Evolutionary conservation across 169 alveolate genomes (phyloP), one percentile per base, ranked within the genome.

Genomic region (Plasmodium adleri): DNA sequence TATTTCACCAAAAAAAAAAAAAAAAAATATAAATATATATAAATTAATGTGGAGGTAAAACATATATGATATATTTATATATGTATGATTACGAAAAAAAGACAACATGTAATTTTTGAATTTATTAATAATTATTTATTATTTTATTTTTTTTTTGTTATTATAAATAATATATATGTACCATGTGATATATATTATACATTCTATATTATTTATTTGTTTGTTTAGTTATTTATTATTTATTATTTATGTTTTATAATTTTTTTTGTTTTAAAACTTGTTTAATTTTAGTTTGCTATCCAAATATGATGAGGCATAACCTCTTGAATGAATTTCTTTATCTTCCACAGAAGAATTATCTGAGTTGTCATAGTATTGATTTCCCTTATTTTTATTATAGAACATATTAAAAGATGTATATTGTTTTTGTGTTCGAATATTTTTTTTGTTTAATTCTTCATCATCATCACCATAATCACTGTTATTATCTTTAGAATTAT

Each of bases 341-440:
- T 67, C 91, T 3, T 43, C 45, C 2, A 83, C 56, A 22, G 85
- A 83, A 24, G 43, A 49, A 22, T 76, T 68, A 22, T 32, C 71
- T 9, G 24, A 17, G 6, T 72, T 70, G 4, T 72, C 67, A 39
- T 5, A 39, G 47, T 39, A 9, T 12, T 56, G 59, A n/a, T 32
- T 17, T 22, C 15, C 45, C 5, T 70, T 67, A 28, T 83, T 3
- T 50, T 50, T 83, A 2, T 39, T 67, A 32, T 43, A 3, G 15
- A 83, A 83, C 60, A 68, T 52, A 28, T 67, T 67, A 68, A 83
- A 68, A 1, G 78, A 62, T n/a, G 73, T 67, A 26, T 83, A 83
- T 9, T 83, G 91, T 12, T 83, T 83, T 56, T 83, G 13, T 24
- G 91, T 56, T 67, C 64, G 56, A 13, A 67, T 52, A 22, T 26